phyloP scores from a whole-genome alignment of 78 protist species.

The Bodo saltans region DNA sequence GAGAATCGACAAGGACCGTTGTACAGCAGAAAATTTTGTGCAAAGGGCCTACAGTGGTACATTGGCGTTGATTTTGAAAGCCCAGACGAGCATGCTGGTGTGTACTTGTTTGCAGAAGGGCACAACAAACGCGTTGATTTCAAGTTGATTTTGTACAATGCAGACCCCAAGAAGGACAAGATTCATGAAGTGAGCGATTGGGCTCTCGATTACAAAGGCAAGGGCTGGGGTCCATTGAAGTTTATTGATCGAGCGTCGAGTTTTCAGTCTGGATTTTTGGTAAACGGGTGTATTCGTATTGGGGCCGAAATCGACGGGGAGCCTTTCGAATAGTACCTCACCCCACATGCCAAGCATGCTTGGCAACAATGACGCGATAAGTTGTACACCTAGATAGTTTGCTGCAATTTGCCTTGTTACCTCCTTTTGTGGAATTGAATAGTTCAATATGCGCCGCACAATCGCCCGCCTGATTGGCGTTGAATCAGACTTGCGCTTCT shows the following conservation, averaged over 20 bases:
- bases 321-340: conserved; percentile 7
- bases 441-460: no score
- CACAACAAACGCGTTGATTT: conserved; percentile 25
- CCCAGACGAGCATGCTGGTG: conserved; percentile 27
- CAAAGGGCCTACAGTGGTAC: conserved; percentile 7
- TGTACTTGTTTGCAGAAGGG: conserved; percentile 28
- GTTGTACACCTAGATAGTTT: no score
- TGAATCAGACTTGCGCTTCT: background rate
- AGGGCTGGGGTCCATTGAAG: conserved; percentile 36
- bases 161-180: conserved; percentile 11
- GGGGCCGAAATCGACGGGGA: conserved; percentile 15
- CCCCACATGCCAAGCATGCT: no score
- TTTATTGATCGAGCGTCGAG: conserved; percentile 1
- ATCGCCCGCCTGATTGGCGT: background rate
- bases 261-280: background rate
- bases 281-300: conserved; percentile 16
- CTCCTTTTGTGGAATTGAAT: no score
- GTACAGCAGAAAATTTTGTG: conserved; percentile 1
- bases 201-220: conserved; percentile 25
- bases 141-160: conserved; percentile 22
- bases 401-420: no score
- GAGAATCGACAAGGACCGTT: background rate
- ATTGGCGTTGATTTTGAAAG: conserved; percentile 29
- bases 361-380: no score
- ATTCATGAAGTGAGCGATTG: conserved; percentile 20